Conservation (phyloP, 2,329 filamentous ascomycete genomes). For the Aureobasidium leucospermi region DNA sequence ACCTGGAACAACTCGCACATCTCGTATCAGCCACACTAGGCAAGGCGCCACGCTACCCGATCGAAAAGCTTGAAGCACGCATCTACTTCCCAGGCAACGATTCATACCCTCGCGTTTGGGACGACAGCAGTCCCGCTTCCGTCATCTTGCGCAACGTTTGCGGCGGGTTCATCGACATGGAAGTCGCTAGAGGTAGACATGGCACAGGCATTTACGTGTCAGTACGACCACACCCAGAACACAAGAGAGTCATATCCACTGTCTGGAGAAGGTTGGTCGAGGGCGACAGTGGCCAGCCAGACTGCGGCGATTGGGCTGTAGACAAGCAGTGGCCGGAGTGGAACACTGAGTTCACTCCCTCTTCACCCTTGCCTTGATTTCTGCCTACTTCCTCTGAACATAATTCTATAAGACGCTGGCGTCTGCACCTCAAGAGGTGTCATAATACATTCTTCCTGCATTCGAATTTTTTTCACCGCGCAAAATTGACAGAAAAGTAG, state of each 20-base stretch:
- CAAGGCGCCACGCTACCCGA: conserved; percentile 17
- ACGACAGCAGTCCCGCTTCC: conserved; percentile 30
- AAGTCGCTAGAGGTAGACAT: conserved; percentile 26
- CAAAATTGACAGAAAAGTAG: background rate
- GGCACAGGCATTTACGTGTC: conserved; percentile 28
- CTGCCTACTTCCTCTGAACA: background rate
- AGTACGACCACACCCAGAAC: conserved; percentile 18
- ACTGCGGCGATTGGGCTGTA: conserved; percentile 25
- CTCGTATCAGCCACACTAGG: conserved; percentile 29
- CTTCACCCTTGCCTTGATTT: conserved; percentile 4
- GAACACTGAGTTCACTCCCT: conserved; percentile 15
- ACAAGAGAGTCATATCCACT: conserved; percentile 20
- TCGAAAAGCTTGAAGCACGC: conserved; percentile 31
- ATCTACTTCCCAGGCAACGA: conserved; percentile 34
- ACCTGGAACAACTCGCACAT: conserved; percentile 25
- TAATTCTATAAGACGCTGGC: background rate
- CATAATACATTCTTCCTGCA: background rate
- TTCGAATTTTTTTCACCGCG: background rate
- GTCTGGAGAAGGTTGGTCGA: conserved; percentile 27
- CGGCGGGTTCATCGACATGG: conserved; percentile 31
- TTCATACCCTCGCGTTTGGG: conserved; percentile 33
- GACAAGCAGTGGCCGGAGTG: conserved; percentile 26
- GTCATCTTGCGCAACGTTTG: conserved; percentile 32
- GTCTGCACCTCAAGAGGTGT: background rate
- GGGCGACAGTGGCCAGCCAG: conserved; percentile 20